These are phyloP conservation scores for Rhizoclosmatium sp. DNA, from an alignment of 192 early-diverging fungal genomes.

Conservation along the genomic window DNA sequence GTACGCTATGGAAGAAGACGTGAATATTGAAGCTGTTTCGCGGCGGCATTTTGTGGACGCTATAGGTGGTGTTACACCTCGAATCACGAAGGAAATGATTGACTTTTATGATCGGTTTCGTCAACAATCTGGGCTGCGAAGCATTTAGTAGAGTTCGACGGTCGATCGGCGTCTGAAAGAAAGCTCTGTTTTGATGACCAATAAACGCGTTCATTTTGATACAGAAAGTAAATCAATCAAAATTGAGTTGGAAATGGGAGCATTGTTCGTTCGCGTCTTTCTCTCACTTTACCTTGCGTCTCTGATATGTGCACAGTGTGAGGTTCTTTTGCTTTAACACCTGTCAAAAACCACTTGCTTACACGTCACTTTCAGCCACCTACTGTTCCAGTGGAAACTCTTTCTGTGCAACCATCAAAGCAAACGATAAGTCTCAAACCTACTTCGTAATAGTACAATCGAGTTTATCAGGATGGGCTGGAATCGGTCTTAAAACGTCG, in stretches of 20 bases:
- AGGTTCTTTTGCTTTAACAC: no score
- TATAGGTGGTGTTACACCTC: slow-evolving; percentile 63
- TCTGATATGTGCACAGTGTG: no score
- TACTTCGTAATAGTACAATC: neutral
- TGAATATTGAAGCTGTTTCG: slow-evolving; percentile 26
- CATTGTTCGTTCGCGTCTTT: no score
- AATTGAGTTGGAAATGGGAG: no score
- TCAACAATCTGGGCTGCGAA: slow-evolving; percentile 43
- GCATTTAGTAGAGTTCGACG: neutral
- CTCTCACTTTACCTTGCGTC: no score
- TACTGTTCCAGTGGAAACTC: neutral
- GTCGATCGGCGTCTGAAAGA: neutral
- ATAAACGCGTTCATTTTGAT: neutral
- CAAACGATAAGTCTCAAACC: neutral
- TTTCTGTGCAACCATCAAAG: neutral
- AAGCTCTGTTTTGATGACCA: neutral
- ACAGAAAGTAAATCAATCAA: no score
- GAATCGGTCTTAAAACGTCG: neutral
- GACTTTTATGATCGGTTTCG: slow-evolving; percentile 85
- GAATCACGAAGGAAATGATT: slow-evolving; percentile 92
- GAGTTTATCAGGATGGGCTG: neutral
- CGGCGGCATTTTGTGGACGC: slow-evolving; percentile 74
- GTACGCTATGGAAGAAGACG: slow-evolving; percentile 87
- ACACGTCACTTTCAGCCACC: neutral
- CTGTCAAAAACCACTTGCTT: no score